Conservation (phyloP, 2,329 filamentous ascomycete genomes). For the Arachnomyces sp. region DNA sequence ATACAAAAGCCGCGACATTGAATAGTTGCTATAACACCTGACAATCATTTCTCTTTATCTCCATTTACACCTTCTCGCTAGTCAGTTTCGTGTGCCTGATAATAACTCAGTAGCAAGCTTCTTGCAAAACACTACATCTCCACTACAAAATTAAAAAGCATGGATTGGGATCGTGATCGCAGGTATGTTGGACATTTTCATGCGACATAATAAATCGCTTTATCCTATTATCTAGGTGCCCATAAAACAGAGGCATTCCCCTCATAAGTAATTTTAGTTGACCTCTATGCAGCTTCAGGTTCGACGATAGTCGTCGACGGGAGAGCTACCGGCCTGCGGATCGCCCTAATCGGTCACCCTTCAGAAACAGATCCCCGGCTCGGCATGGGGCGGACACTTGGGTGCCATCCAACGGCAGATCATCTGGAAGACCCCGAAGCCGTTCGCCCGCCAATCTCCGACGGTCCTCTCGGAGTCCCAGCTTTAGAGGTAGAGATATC, state of each 20-base stretch:
- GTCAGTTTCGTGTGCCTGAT: too few species aligned
- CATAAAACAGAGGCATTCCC: too few species aligned
- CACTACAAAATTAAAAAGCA: too few species aligned
- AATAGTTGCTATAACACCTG: too few species aligned
- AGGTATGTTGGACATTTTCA: conserved; percentile 27
- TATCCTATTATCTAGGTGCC: too few species aligned
- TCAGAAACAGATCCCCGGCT: conserved; percentile 29
- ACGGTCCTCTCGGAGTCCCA: conserved; percentile 36
- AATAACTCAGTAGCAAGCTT: too few species aligned
- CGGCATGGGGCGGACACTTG: conserved; percentile 35
- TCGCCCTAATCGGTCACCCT: conserved; percentile 29
- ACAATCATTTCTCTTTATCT: too few species aligned
- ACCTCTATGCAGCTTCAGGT: conserved; percentile 8
- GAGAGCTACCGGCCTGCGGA: conserved; percentile 37
- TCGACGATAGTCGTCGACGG: conserved; percentile 31
- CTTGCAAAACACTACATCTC: too few species aligned
- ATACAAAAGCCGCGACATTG: too few species aligned
- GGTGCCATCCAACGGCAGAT: conserved; percentile 29
- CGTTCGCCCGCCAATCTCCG: conserved; percentile 35
- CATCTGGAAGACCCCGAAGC: conserved; percentile 32
- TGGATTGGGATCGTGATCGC: conserved; percentile 38
- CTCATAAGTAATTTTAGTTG: too few species aligned
- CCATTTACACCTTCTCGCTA: too few species aligned
- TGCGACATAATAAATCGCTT: too few species aligned
- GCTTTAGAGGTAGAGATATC: conserved; percentile 29